Base-by-base conservation (phyloP, 169 alveolate species). In the Amoebophrya sp. region DNA sequence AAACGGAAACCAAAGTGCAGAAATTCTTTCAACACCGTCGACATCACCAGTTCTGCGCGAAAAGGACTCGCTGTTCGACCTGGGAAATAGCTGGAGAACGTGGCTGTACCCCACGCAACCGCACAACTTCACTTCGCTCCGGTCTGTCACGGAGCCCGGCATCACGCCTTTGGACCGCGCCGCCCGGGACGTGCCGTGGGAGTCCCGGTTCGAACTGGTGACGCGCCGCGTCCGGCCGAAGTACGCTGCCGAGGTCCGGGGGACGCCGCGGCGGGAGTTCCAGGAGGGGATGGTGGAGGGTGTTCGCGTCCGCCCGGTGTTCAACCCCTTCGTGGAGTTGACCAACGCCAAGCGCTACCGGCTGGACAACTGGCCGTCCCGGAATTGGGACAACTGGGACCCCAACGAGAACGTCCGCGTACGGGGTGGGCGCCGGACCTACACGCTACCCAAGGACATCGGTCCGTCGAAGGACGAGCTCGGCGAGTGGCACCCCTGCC, bases 401-500 rank as follows among this genome's bases (percentile, higher is more conserved):
- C 98, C 98, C 0, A 77, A 93, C 40, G 83, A 89, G 55, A 92
- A 94, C 90, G 95, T 96, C 77, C 95, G 93, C 89, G 96, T 94
- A n/a, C 88, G 98, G 53, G 98, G 98, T 35, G 96, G 98, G 39
- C 91, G 97, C 66, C 94, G 96, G 92, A 93, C 96, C 39, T 95
- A 95, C 90, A 94, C 94, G 39, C 93, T 96, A 0, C 98, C 98
- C 18, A 92, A 90, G 92, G 95, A 95, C 66, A 92, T 96, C 88
- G 66, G 95, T 89, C 97, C 98, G 35, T 77, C 92, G 54, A 96
- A 96, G 91, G 98, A 96, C 91, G 98, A 96, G 91, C 95, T 96
- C 0, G 98, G 98, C 29, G 96, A 95, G 54, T 95, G 96, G 93
- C 98, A 96, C 83, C 98, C 98, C 29, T 97, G 97, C 0, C 92